Base-by-base conservation (phyloP, 768 basidiomycete species). In the Lentinula sp. region DNA sequence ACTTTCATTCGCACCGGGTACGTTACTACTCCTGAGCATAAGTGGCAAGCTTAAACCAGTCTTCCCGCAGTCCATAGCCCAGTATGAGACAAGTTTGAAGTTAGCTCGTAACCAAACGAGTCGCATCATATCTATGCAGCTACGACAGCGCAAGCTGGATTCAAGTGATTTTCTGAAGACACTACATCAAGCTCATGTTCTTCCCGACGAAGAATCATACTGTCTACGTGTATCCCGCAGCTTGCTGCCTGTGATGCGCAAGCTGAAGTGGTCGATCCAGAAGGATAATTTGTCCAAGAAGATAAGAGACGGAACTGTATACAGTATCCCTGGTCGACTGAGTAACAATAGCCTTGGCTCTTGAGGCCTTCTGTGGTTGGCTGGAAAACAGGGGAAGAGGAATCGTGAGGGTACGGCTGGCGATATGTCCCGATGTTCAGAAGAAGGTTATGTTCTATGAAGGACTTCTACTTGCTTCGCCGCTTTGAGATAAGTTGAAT, bases 261-360 rank as follows among this genome's bases (percentile, higher is more conserved):
- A 81, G 67, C 77, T 91, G 62, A 90, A 90, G 69, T 91, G 88
- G 87, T 84, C 81, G 42, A 70, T 89, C 52, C 83, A 85, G 66
- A 77, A 79, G 12, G 90, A 90, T 67, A 77, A 76, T 51, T 74
- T 89, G 32, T 82, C 88, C 4, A 81, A 78, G 69, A 70, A 81
- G 62, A 76, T 89, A 59, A 81, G 85, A 68, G 73, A 77, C 37
- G 75, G 78, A 54, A 70, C 73, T 15, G 39, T 70, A 70, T 63
- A 68, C 66, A 53, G 59, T 61, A n/a, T 32, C 52, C 61, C 50
- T 32, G 36, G 57, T 41, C 37, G 15, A 43, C 48, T 61, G 33
- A 60, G 54, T 16, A 61, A 56, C 41, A 43, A 62, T 1, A 64
- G 68, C 3, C 61, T 60, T 35, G 69, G 70, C 33, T 76, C 69